Evolutionary conservation across 2,329 filamentous ascomycete species (phyloP), one percentile per base, ranked within the genome.

Genomic region (Aureobasidium sp.): DNA sequence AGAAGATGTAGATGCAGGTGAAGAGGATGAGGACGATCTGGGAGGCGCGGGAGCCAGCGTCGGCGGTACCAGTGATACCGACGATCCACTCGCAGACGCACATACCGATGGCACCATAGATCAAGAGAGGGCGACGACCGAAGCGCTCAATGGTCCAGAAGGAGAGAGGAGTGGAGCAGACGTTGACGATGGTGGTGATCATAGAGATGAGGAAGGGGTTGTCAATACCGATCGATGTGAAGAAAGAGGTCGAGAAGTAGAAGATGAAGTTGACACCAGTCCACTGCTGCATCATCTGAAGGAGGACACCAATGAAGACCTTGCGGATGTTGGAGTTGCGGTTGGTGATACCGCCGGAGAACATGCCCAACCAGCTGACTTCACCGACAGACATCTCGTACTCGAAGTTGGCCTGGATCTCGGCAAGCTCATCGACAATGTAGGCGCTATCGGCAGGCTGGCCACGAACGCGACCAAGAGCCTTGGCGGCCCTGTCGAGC

Each of bases 241-340:
- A 90, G 84, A 96, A 95, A 62, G 88, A 85, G 32, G 90, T 91
- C 49, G 88, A 90, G 78, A 76, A 79, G 69, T 77, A 74, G 67
- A 74, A 94, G 79, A 95, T 90, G 78, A 94, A 95, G 82, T 96
- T 96, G 77, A 96, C 89, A 78, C 90, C 90, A n/a, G 90, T 92
- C 83, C 83, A 77, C 66, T 81, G 78, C 66, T 81, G 78, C 70
- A 79, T 76, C 74, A 79, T 78, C 63, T 81, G 78, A 9, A 80
- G 67, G 1, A 72, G 67, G 47, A 75, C 74, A 36, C 78, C 78
- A 47, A 81, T 75, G 61, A 78, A 69, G 42, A 78, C 71, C 54
- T 78, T 78, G 54, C 78, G 77, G n/a, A 76, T 66, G 64, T 80
- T 80, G 62, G 78, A 80, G 71, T 79, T 80, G 27, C 81, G 76